Base-by-base conservation (phyloP, 441 rosid genomes). In the Populus hybrid region DNA sequence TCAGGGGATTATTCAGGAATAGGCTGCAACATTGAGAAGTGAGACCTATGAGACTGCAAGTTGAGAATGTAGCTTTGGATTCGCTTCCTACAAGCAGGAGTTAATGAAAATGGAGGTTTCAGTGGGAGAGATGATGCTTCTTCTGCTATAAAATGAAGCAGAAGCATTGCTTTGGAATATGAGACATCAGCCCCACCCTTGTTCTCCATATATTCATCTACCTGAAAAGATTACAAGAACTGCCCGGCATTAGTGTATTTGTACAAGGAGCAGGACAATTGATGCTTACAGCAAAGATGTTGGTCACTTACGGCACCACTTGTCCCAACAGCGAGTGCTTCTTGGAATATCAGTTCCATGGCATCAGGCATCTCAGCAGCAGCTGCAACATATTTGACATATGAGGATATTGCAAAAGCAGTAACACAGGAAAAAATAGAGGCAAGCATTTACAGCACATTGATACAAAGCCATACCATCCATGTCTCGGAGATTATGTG, bases 281-380 rank as follows among this genome's bases (percentile, higher is more conserved):
- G 12, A 59, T 36, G 24, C 35, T 64, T 61, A 16, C 9, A 69
- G 57, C 57, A 53, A 36, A 11, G 10, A 30, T 30, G 63, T 75
- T 50, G 61, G 81, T 38, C 65, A 83, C 93, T 88, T 79, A 91
- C 96, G 63, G 88, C 94, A 32, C 94, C 98, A 57, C 82, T 85
- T 77, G 26, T 93, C 82, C 98, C 98, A 2, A 85, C 69, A 32
- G 88, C 75, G 63, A 91, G 85, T 26, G 92, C 94, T 63, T 80
- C 81, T 50, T 86, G 90, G 78, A 88, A 90, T 81, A 90, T 84
- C 69, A 84, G 83, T 76, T 91, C 93, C 93, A 91, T 91, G 69
- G 94, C 93, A 79, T 93, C 92, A 53, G 97, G 97, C 94, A 93
- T 90, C 82, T 90, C 86, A 57, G 89, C 85, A 73, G 86, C 75